phyloP scores from a whole-genome alignment of 1,284 basidiomycete species.

The Ganoderma lingzhi region DNA sequence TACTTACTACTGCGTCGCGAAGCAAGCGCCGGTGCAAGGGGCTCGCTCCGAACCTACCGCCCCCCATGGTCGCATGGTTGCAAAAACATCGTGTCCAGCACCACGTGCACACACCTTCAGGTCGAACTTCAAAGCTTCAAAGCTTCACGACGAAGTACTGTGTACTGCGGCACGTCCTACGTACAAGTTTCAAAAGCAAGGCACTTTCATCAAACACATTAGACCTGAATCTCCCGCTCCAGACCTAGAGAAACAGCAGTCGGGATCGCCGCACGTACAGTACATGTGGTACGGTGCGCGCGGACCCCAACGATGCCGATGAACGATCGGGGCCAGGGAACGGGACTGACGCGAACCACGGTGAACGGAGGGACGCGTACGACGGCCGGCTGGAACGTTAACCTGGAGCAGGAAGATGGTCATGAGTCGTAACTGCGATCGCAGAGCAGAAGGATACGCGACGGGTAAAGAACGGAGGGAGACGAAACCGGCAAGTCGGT shows the following conservation, averaged over 20 bases:
- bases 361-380: neutral
- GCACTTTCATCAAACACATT: neutral
- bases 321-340: neutral
- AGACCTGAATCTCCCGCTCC: neutral
- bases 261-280: neutral
- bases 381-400: neutral
- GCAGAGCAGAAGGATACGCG: neutral
- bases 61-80: no score
- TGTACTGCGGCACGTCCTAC: no score
- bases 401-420: neutral
- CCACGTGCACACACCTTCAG: no score
- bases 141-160: no score
- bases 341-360: neutral
- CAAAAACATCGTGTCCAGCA: no score
- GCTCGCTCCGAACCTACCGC: no score
- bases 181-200: no score
- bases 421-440: slow-evolving; percentile 9
- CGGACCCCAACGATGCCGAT: neutral
- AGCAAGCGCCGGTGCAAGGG: no score
- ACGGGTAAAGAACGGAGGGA: neutral
- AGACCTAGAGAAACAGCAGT: no score
- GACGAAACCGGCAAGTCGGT: neutral
- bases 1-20: no score
- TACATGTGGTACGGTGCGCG: no score
- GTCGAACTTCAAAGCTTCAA: no score